Conservation (phyloP, 306 rosid genomes). For the Geum urbanum region DNA sequence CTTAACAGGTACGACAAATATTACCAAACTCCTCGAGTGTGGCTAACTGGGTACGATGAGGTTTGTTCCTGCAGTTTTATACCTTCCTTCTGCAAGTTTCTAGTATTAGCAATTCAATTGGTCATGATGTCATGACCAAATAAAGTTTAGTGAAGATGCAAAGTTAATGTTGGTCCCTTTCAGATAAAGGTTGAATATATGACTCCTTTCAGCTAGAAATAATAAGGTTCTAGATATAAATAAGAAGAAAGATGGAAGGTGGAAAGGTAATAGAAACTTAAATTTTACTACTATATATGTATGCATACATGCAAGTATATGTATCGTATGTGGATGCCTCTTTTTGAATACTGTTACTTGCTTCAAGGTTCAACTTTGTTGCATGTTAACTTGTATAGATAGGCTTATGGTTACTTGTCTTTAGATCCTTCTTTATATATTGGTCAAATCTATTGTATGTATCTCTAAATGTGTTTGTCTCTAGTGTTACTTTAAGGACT, state of each 20-base stretch:
- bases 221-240: neutral
- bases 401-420: neutral
- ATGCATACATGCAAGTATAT: too few relatives aligned
- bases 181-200: too few relatives aligned
- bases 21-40: conserved; percentile 96
- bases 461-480: neutral
- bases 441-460: neutral
- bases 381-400: neutral
- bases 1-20: conserved; percentile 80
- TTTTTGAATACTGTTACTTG: neutral
- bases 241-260: neutral
- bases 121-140: neutral
- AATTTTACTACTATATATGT: neutral
- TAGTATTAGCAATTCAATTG: neutral
- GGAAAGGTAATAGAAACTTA: neutral
- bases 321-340: too few relatives aligned
- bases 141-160: neutral
- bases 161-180: too few relatives aligned
- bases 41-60: conserved; percentile 99
- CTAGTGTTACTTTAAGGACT: neutral
- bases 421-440: neutral
- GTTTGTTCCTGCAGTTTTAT: conserved; percentile 34
- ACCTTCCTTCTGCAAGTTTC: conserved; percentile 2
- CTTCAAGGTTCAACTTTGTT: neutral
- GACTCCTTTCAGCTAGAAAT: neutral